phyloP scores from a whole-genome alignment of 2,329 filamentous ascomycete genomes.

The Nigrospora oryzae region DNA sequence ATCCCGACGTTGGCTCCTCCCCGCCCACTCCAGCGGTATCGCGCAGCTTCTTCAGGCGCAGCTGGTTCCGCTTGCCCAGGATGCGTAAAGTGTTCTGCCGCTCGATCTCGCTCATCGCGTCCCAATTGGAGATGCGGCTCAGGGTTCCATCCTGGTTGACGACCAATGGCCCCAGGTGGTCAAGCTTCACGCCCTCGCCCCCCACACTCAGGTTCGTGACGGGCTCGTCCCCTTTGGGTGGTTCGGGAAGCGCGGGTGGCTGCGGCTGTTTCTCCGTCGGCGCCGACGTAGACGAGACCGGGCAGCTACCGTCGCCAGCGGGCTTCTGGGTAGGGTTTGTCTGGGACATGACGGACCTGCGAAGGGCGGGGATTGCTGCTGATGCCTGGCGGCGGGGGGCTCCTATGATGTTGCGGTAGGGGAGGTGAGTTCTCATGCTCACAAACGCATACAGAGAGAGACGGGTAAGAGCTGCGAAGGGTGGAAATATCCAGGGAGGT shows the following conservation, averaged over 20 bases:
- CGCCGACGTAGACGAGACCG: no score
- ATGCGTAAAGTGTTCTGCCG: slow-evolving; percentile 57
- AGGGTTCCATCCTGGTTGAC: slow-evolving; percentile 66
- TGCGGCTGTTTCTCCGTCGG: no score
- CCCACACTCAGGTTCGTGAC: slow-evolving; percentile 19
- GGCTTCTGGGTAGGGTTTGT: no score
- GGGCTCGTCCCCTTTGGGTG: slow-evolving; percentile 7
- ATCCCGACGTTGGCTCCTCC: slow-evolving; percentile 2
- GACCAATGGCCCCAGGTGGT: slow-evolving; percentile 64
- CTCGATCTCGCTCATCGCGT: slow-evolving; percentile 61
- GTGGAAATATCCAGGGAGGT: no score
- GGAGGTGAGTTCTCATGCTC: no score
- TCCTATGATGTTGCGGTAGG: no score
- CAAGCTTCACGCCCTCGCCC: slow-evolving; percentile 45
- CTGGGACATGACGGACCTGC: no score
- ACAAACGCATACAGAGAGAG: no score
- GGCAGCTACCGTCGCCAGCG: no score
- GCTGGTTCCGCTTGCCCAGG: slow-evolving; percentile 60
- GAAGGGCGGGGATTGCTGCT: no score
- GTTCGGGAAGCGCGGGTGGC: slow-evolving; percentile 12
- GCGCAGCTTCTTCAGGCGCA: slow-evolving; percentile 46
- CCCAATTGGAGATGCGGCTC: slow-evolving; percentile 66
- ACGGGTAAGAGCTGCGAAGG: no score
- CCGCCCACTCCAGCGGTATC: slow-evolving; percentile 1
- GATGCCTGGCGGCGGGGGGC: no score